Conservation (phyloP, 305 asterid genomes). For the Solanum aculeatissimum region DNA sequence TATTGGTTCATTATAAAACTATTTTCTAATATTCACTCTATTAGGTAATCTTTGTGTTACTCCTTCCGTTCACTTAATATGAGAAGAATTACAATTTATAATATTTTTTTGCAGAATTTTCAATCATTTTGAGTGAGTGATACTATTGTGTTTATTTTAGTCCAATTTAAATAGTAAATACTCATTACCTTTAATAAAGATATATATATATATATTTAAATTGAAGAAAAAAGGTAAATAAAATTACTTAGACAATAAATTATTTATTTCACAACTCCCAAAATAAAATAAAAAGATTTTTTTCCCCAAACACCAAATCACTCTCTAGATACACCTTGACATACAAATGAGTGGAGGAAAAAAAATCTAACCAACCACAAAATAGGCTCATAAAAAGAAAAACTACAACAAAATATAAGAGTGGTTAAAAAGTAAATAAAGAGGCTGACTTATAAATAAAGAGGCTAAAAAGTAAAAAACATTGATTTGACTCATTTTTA, state of each 20-base stretch:
- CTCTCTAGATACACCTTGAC: slow-evolving; percentile 8
- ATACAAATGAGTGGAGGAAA: neutral
- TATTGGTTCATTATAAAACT: too few relatives aligned
- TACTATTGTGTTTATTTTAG: neutral
- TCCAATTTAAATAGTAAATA: neutral
- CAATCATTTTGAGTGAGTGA: too few relatives aligned
- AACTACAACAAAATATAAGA: neutral
- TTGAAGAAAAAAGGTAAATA: neutral
- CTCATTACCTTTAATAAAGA: neutral
- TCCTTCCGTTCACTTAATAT: too few relatives aligned
- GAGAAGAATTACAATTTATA: too few relatives aligned
- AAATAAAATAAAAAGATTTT: neutral
- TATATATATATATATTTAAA: neutral
- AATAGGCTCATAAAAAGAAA: neutral
- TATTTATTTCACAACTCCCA: neutral
- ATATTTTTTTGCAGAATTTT: too few relatives aligned
- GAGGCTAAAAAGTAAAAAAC: slow-evolving; percentile 28
- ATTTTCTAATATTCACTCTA: too few relatives aligned
- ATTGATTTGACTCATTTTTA: slow-evolving; percentile 42
- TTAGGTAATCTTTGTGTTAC: too few relatives aligned
- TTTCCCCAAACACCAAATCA: neutral
- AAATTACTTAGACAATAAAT: neutral
- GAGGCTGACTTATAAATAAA: slow-evolving; percentile 16
- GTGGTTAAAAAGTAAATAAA: neutral
- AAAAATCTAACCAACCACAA: slow-evolving; percentile 1